These are phyloP conservation scores for Westerdykella aurantiaca DNA, from an alignment of 2,329 filamentous ascomycete genomes.

Conservation along the genomic window DNA sequence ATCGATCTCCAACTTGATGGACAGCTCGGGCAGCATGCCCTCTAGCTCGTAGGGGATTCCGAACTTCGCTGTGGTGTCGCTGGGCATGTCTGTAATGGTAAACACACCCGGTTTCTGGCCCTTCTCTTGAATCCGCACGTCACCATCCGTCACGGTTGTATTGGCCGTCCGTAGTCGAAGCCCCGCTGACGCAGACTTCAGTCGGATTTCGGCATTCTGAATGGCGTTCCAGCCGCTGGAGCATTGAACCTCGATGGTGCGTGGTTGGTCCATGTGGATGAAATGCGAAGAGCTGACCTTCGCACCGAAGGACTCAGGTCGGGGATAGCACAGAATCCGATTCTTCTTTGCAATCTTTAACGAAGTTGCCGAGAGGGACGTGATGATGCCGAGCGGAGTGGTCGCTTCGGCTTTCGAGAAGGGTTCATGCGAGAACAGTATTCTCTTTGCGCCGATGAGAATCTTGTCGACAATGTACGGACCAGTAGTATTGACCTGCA, in stretches of 20 bases:
- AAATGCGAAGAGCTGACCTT: conserved; percentile 60
- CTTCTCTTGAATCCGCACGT: conserved; percentile 39
- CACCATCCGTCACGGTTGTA: conserved; percentile 40
- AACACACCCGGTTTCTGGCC: conserved; percentile 44
- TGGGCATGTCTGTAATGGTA: conserved; percentile 40
- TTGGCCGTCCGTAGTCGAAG: conserved; percentile 53
- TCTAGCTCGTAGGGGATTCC: conserved; percentile 79
- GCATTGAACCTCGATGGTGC: conserved; percentile 69
- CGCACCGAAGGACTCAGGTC: conserved; percentile 61
- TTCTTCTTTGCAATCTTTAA: conserved; percentile 41
- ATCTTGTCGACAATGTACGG: conserved; percentile 71
- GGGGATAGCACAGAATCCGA: conserved; percentile 68
- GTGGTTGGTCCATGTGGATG: conserved; percentile 74
- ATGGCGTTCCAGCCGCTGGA: conserved; percentile 68
- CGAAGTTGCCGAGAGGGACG: conserved; percentile 31
- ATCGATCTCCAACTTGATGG: conserved; percentile 67
- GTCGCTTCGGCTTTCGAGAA: conserved; percentile 47
- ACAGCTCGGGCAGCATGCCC: conserved; percentile 64
- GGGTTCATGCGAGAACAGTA: conserved; percentile 61
- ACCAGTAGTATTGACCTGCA: conserved; percentile 61
- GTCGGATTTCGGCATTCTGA: conserved; percentile 43
- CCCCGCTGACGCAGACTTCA: conserved; percentile 57
- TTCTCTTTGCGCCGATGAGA: conserved; percentile 57
- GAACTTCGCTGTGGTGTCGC: conserved; percentile 51
- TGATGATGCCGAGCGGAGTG: conserved; percentile 45